These are phyloP conservation scores for Cordyceps cicadae DNA, from an alignment of 2,329 filamentous ascomycete species.

Conservation along the genomic window DNA sequence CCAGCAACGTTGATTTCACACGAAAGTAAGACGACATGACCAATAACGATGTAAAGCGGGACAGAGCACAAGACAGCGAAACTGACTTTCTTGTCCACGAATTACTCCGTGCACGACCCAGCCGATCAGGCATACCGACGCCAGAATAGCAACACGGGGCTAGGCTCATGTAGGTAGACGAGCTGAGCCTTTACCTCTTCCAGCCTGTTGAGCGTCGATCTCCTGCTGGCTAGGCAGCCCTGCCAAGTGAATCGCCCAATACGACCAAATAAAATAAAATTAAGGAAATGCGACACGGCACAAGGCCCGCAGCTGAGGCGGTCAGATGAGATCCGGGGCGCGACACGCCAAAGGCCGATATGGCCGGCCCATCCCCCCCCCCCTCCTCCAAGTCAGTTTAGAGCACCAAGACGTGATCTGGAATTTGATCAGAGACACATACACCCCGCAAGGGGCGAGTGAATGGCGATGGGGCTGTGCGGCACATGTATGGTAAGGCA, in stretches of 20 bases:
- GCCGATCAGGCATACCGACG: background rate
- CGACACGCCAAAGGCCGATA: background rate
- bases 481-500: too few relatives aligned
- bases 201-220: background rate
- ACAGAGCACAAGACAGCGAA: background rate
- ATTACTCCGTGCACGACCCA: background rate
- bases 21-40: too few relatives aligned
- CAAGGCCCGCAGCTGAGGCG: background rate
- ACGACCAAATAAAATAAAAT: background rate
- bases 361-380: background rate
- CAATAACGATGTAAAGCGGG: background rate
- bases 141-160: background rate
- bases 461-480: background rate
- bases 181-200: background rate
- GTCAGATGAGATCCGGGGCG: background rate
- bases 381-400: background rate
- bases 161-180: background rate
- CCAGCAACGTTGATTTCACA: too few relatives aligned
- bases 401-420: background rate
- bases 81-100: background rate
- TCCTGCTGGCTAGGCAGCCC: background rate
- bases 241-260: background rate
- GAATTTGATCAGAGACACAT: background rate
- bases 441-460: background rate
- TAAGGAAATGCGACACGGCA: background rate